Base-by-base conservation (phyloP, 164 flowering plant genomes). In the Chloranthus sessilifolius region DNA sequence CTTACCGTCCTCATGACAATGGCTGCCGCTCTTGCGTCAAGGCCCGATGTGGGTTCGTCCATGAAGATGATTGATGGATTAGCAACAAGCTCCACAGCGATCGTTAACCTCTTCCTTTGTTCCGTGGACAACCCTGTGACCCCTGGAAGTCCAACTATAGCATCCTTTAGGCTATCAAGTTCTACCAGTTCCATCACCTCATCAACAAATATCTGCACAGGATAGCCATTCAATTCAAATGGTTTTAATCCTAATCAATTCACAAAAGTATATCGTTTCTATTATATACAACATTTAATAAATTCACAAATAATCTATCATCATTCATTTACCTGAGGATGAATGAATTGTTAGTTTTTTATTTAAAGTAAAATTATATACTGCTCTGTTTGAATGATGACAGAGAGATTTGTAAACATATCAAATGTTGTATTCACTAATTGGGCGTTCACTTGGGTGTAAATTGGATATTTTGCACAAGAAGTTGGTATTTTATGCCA, bases 1-100 rank as follows among this genome's bases (percentile, higher is more conserved):
- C 99, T 79, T 30, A 89, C 99, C 17, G 97, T 73, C 59, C 97
- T 85, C 99, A 94, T 94, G 23, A 94, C 99, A 62, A 94, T 94
- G 30, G 99, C 99, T 38, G 99, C 99, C 4, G 99, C 97, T 58
- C 99, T 76, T 25, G 99, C 99, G 69, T 94, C 99, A 44, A 94
- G 89, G 10, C 99, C 99, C 0, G 99, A 94, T 27, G 99, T 94
- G n/a, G 99, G 99, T 56, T 94, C 99, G 56, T 94, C 99, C 99
- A 94, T 94, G 76, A 94, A 94, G 41, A 94, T 87, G 69, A 94
- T 94, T n/a, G 97, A 94, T 22, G 99, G 99, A 61, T 94, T 94
- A 4, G 99, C 97, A 56, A 94, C 99, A 29, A 94, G 88, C 60
- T 94, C 99, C 29, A 94, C 99, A 19, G 99, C 99, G 38, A 94